Percentiles rank a stretch among this genome's conserved stretches.
Evolutionary conservation across 2,329 filamentous ascomycete genomes (phyloP).

Genomic region (Colletotrichum eleusines): DNA sequence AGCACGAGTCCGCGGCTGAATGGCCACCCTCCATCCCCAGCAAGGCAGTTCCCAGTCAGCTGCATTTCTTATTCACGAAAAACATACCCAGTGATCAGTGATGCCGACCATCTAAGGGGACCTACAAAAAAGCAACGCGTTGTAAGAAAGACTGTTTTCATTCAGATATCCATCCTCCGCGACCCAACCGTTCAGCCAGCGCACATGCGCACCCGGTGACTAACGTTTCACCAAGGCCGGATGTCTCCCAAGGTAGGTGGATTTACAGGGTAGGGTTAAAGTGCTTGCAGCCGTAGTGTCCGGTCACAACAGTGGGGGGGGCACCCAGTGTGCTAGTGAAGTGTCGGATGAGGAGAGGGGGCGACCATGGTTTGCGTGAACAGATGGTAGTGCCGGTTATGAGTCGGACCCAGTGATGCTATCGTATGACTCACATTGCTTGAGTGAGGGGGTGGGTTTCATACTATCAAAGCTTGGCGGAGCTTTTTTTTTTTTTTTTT

Average conservation of each 20-base stretch:
- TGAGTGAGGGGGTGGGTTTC: background rate
- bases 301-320: background rate
- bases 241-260: background rate
- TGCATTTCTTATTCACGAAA: background rate
- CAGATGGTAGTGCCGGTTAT: background rate
- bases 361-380: background rate
- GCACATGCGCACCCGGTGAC: background rate
- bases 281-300: slow-evolving; percentile 34
- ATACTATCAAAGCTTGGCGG: background rate
- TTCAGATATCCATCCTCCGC: background rate
- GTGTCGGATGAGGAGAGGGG: background rate
- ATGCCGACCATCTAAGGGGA: background rate
- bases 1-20: background rate
- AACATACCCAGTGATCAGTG: background rate
- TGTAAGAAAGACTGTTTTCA: background rate
- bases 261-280: slow-evolving; percentile 4
- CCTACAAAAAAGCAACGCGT: background rate
- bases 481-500: too few relatives aligned
- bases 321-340: background rate
- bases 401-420: slow-evolving; percentile 2
- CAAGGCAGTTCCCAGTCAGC: background rate
- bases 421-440: slow-evolving; percentile 13
- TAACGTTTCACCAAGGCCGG: slow-evolving; percentile 24
- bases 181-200: background rate
- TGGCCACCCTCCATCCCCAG: background rate